These are phyloP conservation scores for Basipetospora chlamydospora DNA, from an alignment of 2,329 filamentous ascomycete species.

Conservation along the genomic window DNA sequence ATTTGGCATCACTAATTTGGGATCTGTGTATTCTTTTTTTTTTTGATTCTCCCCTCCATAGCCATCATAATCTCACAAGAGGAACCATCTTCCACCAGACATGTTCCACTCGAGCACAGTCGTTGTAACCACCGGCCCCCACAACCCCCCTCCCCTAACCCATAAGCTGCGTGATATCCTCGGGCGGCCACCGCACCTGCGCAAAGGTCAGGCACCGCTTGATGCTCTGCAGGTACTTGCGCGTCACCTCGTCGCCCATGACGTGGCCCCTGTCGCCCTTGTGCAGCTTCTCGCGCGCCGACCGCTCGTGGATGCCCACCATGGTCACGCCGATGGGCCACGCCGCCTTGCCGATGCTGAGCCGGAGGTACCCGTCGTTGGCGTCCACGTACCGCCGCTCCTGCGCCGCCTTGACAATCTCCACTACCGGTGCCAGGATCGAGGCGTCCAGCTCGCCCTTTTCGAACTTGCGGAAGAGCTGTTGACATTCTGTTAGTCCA, in stretches of 20 bases:
- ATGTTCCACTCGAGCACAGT: too few species aligned
- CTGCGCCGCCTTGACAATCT: constrained; percentile 86
- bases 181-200: constrained; percentile 89
- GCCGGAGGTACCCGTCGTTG: constrained; percentile 81
- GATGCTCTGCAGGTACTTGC: constrained; percentile 95
- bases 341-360: constrained; percentile 91
- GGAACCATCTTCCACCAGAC: too few species aligned
- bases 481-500: too few species aligned
- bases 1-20: too few species aligned
- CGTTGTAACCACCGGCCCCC: too few species aligned
- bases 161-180: constrained; percentile 89
- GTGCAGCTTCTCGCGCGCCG: constrained; percentile 87
- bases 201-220: constrained; percentile 94
- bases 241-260: constrained; percentile 88
- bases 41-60: too few species aligned
- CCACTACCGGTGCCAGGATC: constrained; percentile 68
- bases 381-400: constrained; percentile 87
- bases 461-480: constrained; percentile 81
- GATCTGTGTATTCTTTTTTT: too few species aligned
- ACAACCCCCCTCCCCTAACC: constrained; percentile 41
- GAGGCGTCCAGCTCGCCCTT: constrained; percentile 63
- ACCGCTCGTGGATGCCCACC: constrained; percentile 98
- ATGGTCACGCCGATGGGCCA: constrained; percentile 99
- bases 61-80: too few species aligned
- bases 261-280: constrained; percentile 82